Percentiles rank a stretch among this genome's conserved stretches.
phyloP scores from a whole-genome alignment of 345 rosid species.

The Corchorus capsularis region DNA sequence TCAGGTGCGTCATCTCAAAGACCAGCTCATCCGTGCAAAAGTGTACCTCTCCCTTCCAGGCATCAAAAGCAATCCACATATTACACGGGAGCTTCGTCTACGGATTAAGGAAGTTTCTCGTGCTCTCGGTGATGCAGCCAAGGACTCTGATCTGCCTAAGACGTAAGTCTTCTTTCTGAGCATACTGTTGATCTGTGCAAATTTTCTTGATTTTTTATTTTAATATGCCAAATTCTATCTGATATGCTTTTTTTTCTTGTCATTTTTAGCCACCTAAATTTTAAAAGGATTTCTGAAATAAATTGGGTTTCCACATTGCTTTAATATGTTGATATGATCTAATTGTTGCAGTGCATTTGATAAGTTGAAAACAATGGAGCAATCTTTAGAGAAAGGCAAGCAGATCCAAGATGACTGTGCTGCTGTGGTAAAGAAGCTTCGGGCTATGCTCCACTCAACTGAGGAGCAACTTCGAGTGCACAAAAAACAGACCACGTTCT shows the following conservation, averaged over 20 bases:
- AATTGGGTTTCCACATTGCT: neutral
- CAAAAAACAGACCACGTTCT: conserved; percentile 87
- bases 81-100: conserved; percentile 80
- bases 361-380: conserved; percentile 86
- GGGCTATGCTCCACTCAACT: conserved; percentile 95
- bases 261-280: neutral
- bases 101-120: conserved; percentile 85
- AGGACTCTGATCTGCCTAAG: conserved; percentile 79
- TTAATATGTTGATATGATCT: neutral
- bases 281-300: neutral
- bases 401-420: conserved; percentile 92
- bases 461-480: conserved; percentile 97
- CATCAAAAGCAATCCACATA: conserved; percentile 62
- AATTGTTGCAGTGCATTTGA: conserved; percentile 60
- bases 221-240: neutral
- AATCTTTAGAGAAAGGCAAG: conserved; percentile 76
- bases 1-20: conserved; percentile 74
- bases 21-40: conserved; percentile 88
- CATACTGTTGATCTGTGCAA: neutral
- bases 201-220: neutral
- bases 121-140: conserved; percentile 66
- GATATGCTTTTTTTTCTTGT: neutral
- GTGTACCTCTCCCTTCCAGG: conserved; percentile 87
- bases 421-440: conserved; percentile 79
- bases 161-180: conserved; percentile 46